Conservation (phyloP, 2,329 filamentous ascomycete genomes). For the Pseudogymnoascus sp. region DNA sequence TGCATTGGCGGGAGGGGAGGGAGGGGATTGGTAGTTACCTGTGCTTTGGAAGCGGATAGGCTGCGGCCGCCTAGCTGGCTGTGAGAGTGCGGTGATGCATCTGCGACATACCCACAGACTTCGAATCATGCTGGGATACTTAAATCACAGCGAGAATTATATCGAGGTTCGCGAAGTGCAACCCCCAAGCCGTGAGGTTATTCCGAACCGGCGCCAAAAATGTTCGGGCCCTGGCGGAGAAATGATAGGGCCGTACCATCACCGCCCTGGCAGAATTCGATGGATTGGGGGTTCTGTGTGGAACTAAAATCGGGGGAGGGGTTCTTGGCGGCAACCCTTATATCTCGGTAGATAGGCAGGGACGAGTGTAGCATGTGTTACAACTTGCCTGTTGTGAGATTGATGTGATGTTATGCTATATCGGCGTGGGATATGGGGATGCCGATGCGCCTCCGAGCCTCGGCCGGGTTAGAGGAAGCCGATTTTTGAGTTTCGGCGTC, state of each 20-base stretch:
- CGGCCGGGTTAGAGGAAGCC: neutral
- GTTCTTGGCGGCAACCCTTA: neutral
- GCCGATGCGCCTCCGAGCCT: neutral
- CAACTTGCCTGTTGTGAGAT: neutral
- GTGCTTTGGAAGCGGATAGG: conserved; percentile 37
- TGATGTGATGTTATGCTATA: neutral
- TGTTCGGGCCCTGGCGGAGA: neutral
- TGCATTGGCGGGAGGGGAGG: conserved; percentile 13
- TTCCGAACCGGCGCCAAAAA: neutral
- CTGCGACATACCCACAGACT: conserved; percentile 45
- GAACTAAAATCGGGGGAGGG: neutral
- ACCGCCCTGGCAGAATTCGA: neutral
- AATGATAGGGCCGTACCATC: neutral
- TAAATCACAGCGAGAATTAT: neutral
- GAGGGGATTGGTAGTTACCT: conserved; percentile 26
- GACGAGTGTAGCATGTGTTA: neutral
- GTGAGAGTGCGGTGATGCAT: conserved; percentile 33
- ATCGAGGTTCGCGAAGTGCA: neutral
- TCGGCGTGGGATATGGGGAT: neutral
- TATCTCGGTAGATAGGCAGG: neutral
- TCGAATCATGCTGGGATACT: conserved; percentile 24
- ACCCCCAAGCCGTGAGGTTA: neutral
- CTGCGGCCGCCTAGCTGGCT: conserved; percentile 18
- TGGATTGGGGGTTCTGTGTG: neutral
- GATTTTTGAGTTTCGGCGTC: neutral